phyloP scores from a whole-genome alignment of 768 basidiomycete species.

The Pleurotus platypus region DNA sequence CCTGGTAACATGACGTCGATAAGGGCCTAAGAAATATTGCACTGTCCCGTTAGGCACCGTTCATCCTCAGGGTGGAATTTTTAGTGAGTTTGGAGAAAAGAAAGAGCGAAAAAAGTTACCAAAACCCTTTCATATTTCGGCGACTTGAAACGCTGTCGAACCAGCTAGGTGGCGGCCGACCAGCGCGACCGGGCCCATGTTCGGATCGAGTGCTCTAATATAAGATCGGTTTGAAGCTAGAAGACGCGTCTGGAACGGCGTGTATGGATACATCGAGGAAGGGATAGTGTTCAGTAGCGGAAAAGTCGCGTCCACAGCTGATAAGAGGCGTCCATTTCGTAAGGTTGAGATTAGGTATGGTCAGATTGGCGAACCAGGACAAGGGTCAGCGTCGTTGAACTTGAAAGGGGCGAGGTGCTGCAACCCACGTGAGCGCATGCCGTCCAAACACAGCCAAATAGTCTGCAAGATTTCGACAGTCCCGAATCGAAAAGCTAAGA shows the following conservation, averaged over 20 bases:
- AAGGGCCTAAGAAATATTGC: not conserved
- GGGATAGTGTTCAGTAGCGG: not conserved
- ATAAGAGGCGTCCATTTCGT: not conserved
- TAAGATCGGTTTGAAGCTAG: not conserved
- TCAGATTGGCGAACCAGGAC: constrained; percentile 3
- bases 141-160: not conserved
- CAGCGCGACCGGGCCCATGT: not conserved
- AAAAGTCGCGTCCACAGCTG: not conserved
- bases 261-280: not conserved
- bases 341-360: not conserved
- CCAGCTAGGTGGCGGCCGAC: not conserved
- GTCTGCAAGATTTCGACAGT: not conserved
- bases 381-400: not conserved
- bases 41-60: not conserved
- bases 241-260: not conserved
- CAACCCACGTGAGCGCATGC: not conserved
- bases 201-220: not conserved
- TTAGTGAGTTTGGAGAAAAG: constrained; percentile 4
- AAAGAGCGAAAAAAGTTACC: constrained; percentile 1
- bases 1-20: constrained; percentile 7
- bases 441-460: not conserved
- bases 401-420: not conserved
- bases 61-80: not conserved
- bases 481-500: not conserved
- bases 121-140: constrained; percentile 3